phyloP scores from a whole-genome alignment of 768 basidiomycete genomes.

The Mycena rebaudengoi region DNA sequence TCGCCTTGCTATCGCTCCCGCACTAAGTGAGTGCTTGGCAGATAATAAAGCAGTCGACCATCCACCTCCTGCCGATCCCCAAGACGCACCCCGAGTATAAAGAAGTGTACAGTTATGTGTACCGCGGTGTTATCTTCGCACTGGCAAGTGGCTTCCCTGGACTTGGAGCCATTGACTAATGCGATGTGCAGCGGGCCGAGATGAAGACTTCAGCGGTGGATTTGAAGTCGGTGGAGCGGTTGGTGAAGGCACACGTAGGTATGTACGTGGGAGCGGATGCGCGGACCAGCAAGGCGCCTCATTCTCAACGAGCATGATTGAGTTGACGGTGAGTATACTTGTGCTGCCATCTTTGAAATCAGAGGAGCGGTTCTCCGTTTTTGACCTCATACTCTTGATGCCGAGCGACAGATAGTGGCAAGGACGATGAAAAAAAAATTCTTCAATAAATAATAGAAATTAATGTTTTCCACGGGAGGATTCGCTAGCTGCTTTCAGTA shows the following conservation, averaged over 20 bases:
- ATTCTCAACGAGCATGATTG: no score
- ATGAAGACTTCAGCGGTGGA: conserved; percentile 51
- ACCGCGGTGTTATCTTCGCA: conserved; percentile 60
- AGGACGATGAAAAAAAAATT: no score
- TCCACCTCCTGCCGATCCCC: conserved; percentile 48
- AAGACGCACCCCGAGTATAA: conserved; percentile 62
- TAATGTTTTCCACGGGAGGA: background rate
- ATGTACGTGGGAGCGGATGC: conserved; percentile 50
- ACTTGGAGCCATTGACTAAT: background rate
- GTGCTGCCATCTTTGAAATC: no score
- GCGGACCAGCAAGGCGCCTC: conserved; percentile 1
- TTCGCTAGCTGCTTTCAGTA: conserved; percentile 27
- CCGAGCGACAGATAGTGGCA: no score
- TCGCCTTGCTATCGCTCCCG: background rate
- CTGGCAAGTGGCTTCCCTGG: conserved; percentile 45
- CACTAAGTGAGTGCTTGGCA: conserved; percentile 29
- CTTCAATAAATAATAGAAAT: no score
- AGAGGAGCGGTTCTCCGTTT: no score
- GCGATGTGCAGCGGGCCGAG: conserved; percentile 48
- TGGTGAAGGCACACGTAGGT: conserved; percentile 51
- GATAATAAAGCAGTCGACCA: conserved; percentile 55
- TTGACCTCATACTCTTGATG: no score
- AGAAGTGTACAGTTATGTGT: conserved; percentile 55
- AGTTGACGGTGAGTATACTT: no score
- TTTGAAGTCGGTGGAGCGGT: conserved; percentile 41